phyloP scores from a whole-genome alignment of 306 rosid genomes.

The Senna siamea region DNA sequence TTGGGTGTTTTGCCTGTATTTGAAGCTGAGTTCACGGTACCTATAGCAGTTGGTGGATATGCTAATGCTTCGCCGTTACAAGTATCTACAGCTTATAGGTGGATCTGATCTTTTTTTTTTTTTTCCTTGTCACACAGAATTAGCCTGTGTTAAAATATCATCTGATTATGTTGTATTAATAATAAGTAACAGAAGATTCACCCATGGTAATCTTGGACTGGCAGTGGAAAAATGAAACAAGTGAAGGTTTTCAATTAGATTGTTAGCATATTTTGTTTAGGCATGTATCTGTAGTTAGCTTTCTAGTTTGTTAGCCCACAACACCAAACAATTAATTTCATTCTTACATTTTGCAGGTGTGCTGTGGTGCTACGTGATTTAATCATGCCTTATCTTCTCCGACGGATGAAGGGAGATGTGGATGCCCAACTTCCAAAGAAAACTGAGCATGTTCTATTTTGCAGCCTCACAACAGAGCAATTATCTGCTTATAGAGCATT shows the following conservation, averaged over 20 bases:
- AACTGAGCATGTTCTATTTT: conserved; percentile 96
- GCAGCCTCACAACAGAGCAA: conserved; percentile 91
- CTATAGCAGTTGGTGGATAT: conserved; percentile 96
- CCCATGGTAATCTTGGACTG: not conserved
- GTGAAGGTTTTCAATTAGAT: conserved; percentile 28
- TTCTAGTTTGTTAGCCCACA: not conserved
- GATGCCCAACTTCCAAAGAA: conserved; percentile 93
- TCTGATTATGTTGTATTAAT: not conserved
- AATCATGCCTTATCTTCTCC: conserved; percentile 97
- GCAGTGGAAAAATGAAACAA: conserved; percentile 24
- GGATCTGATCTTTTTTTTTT: conserved; percentile 22
- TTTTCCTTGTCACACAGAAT: not conserved
- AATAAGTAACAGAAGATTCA: conserved; percentile 11
- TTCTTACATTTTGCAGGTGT: conserved; percentile 66
- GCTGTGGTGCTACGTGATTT: conserved; percentile 96
- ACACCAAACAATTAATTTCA: conserved; percentile 26
- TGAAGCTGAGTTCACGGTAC: conserved; percentile 98
- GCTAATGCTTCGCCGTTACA: conserved; percentile 98
- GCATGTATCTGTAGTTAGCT: conserved; percentile 12
- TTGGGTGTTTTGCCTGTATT: conserved; percentile 97
- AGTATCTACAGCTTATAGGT: conserved; percentile 99
- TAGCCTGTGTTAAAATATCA: not conserved
- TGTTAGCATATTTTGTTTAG: conserved; percentile 12
- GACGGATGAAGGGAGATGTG: conserved; percentile 97
- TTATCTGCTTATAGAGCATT: conserved; percentile 90